Evolutionary conservation across 2,329 filamentous ascomycete genomes (phyloP).

Genomic region (Aspergillus terreus): DNA sequence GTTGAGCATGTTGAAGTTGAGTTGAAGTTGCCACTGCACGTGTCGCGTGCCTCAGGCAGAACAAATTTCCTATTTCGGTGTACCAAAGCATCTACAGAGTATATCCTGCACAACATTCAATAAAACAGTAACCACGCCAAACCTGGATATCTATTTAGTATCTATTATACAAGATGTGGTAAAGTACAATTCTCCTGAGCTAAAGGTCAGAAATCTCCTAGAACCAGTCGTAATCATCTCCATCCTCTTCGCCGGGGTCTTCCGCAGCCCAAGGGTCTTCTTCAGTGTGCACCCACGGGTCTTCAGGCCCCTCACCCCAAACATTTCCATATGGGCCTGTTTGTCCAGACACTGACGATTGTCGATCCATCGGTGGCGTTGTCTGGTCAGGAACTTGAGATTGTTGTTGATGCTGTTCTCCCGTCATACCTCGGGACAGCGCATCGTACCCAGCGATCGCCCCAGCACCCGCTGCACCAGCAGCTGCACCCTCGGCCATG

Average conservation of each 20-base stretch:
- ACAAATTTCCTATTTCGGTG: too few species aligned
- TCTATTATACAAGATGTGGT: too few species aligned
- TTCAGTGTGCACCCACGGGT: constrained; percentile 16
- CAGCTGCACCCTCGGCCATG: constrained; percentile 35
- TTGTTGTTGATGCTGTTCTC: constrained; percentile 14
- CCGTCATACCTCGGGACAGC: constrained; percentile 52
- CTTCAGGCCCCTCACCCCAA: constrained; percentile 22
- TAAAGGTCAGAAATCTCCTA: constrained; percentile 2
- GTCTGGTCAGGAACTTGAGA: constrained; percentile 16
- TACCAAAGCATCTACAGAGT: too few species aligned
- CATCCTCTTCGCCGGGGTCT: constrained; percentile 17
- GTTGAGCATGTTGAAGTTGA: too few species aligned
- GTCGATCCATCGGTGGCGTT: constrained; percentile 13
- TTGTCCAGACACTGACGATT: constrained; percentile 14
- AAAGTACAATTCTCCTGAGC: too few species aligned
- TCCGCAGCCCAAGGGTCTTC: constrained; percentile 18
- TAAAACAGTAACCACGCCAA: too few species aligned
- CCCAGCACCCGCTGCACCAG: constrained; percentile 52
- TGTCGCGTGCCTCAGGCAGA: too few species aligned
- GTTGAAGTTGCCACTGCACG: too few species aligned
- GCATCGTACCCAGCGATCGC: constrained; percentile 62
- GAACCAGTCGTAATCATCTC: constrained; percentile 25
- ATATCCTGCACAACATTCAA: too few species aligned
- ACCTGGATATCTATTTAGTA: too few species aligned
- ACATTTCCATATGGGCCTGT: constrained; percentile 21